These are phyloP conservation scores for Drosera capensis DNA, from an alignment of 148 eudicot genomes.

Conservation along the genomic window DNA sequence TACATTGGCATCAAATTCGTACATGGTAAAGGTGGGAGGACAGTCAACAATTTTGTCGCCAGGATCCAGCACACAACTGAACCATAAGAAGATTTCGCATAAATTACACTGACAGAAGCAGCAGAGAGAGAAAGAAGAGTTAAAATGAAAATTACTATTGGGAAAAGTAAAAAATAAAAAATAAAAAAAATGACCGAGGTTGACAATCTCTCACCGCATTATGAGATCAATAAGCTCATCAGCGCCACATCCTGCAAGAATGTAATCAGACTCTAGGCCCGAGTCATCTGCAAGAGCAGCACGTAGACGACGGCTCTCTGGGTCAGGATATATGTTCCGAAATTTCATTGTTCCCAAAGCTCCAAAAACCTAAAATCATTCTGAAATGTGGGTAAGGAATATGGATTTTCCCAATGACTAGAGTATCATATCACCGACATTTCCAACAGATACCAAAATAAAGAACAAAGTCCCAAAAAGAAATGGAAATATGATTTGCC, in stretches of 20 bases:
- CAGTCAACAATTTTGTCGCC: slow-evolving; percentile 95
- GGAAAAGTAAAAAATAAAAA: slow-evolving; percentile 6
- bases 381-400: slow-evolving; percentile 4
- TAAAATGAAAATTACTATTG: not conserved
- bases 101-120: slow-evolving; percentile 2
- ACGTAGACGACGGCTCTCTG: slow-evolving; percentile 83
- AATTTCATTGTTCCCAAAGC: slow-evolving; percentile 78
- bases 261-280: slow-evolving; percentile 74
- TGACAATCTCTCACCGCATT: slow-evolving; percentile 64
- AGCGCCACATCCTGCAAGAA: slow-evolving; percentile 92
- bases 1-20: slow-evolving; percentile 94
- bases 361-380: slow-evolving; percentile 54
- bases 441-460: not conserved
- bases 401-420: not conserved
- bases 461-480: not conserved
- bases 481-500: slow-evolving; percentile 28
- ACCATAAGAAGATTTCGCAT: slow-evolving; percentile 17
- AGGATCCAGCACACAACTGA: slow-evolving; percentile 91
- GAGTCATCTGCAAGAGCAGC: slow-evolving; percentile 91
- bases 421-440: not conserved
- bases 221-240: slow-evolving; percentile 95
- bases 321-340: slow-evolving; percentile 92
- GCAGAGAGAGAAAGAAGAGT: not conserved
- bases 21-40: slow-evolving; percentile 98
- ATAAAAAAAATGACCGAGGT: slow-evolving; percentile 4